Base-by-base conservation (phyloP, 73 alveolate species). In the Tetrahymena borealis region DNA sequence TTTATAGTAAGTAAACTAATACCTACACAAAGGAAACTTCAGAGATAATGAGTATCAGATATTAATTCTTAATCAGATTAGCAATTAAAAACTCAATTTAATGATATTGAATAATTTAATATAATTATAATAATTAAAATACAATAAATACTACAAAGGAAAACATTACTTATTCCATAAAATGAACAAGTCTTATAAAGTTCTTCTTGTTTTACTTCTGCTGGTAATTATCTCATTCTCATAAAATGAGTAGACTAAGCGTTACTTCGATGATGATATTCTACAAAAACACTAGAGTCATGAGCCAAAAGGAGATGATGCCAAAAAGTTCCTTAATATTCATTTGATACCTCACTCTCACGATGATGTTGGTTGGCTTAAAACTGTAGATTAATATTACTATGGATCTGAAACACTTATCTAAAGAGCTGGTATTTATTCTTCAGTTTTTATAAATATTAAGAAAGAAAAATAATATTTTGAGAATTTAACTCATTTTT, bases 341-440 rank as follows among this genome's bases (percentile, higher is more conserved):
- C 99, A 97, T 93, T 94, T 98, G n/a, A 97, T 98, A 11, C 95
- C 99, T 7, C 99, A 98, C 91, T 94, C 99, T 7, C 99, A 98
- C 91, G 99, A 98, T 93, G 99, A 98, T 94, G 99, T 98, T 20
- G 99, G 99, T 15, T 98, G 99, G 99, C 97, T 97, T 13, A 97
- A 97, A 94, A 95, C 99, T 32, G 95, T 95, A 90, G 98, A 97
- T 79, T 96, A 97, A 91, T 98, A 97, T 96, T 98, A 94, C 92
- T 91, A 91, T 91, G 94, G 94, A 13, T 33, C 78, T 16, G 78
- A 91, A 36, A 91, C 42, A 60, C 39, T 37, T 36, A 91, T 91
- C n/a, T 91, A 41, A 91, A 60, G 94, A 91, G 94, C 94, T 18
- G 94, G 94, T 35, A n/a, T n/a, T n/a, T n/a, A n/a, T n/a, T n/a